Evolutionary conservation across 495 filamentous ascomycete species (phyloP).

Genomic region (Niebla homalea): DNA sequence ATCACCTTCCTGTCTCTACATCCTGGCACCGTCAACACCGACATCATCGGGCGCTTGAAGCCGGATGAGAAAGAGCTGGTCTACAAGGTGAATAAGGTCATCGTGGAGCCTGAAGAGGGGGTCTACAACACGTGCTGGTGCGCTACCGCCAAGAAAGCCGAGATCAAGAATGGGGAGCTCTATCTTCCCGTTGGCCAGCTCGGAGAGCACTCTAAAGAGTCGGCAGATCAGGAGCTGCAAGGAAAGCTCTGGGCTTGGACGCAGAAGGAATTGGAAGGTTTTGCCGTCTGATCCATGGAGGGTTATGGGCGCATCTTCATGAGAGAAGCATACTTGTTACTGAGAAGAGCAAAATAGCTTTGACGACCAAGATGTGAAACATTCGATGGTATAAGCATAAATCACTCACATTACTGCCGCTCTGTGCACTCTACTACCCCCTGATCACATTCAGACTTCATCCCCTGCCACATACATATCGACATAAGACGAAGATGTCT

Average conservation of each 20-base stretch:
- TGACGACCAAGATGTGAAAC: too few relatives aligned
- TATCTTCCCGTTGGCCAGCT: slow-evolving; percentile 41
- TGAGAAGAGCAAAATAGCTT: too few relatives aligned
- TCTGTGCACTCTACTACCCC: too few relatives aligned
- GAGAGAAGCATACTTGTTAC: too few relatives aligned
- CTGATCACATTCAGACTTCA: too few relatives aligned
- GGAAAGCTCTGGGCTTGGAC: slow-evolving; percentile 51
- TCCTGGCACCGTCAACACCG: slow-evolving; percentile 41
- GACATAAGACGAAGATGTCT: too few relatives aligned
- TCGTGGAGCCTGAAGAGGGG: slow-evolving; percentile 24
- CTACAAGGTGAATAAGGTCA: neutral
- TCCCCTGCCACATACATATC: too few relatives aligned
- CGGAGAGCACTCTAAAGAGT: slow-evolving; percentile 25
- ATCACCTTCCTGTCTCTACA: slow-evolving; percentile 31
- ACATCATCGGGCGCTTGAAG: slow-evolving; percentile 22
- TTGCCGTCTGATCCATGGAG: too few relatives aligned
- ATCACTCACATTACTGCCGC: too few relatives aligned
- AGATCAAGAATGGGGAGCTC: slow-evolving; percentile 38
- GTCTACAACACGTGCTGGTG: slow-evolving; percentile 44
- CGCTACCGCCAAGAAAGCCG: slow-evolving; percentile 23
- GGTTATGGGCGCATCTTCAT: too few relatives aligned
- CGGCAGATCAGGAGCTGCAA: slow-evolving; percentile 33
- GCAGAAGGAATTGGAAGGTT: slow-evolving; percentile 35
- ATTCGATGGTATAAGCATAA: too few relatives aligned
- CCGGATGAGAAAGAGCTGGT: neutral